Evolutionary conservation across 2,329 filamentous ascomycete genomes (phyloP), one percentile per base, ranked within the genome.

Genomic region (Aureobasidium sp.): DNA sequence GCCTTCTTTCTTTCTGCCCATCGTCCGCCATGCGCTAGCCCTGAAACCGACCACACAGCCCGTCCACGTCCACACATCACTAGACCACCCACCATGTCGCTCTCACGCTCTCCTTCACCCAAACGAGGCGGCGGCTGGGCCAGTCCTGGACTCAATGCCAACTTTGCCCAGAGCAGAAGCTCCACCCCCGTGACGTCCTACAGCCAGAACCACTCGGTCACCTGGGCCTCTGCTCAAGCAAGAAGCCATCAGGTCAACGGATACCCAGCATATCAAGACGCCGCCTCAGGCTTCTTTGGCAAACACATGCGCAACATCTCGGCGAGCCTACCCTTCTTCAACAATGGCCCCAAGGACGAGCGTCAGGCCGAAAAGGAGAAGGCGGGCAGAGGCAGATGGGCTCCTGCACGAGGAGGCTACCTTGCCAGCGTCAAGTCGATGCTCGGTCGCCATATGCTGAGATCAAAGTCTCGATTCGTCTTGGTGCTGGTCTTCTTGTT

Each of bases 21-120:
- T n/a, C 42, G 31, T 47, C 42, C 54, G 54, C 45, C 57, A 60
- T 60, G 57, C 57, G 39, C 45, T 59, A 60, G 57, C 35, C 45
- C 37, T 15, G 47, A 35, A 47, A 22, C 37, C 15, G 47, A 35
- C 35, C 39, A 40, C 54, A 37, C 17, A 57, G 19, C 53, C 40
- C 33, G 42, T 48, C 54, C 31, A 60, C 29, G 42, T 48, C 54
- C 31, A 60, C 19, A 50, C 48, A 50, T 42, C 39, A 22, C n/a
- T 22, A 47, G 40, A 57, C 31, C n/a, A 19, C 27, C n/a, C 37
- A 29, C 48, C 47, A 96, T 96, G 92, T 89, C 89, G 67, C 78
- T 93, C 65, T 94, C 91, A 67, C 86, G 91, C 76, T 95, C 90
- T 71, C 90, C 92, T 56, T 96, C 91, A 61, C 93, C 92, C 65